phyloP scores from a whole-genome alignment of 495 filamentous ascomycete genomes.

The Filosporella fistucella region DNA sequence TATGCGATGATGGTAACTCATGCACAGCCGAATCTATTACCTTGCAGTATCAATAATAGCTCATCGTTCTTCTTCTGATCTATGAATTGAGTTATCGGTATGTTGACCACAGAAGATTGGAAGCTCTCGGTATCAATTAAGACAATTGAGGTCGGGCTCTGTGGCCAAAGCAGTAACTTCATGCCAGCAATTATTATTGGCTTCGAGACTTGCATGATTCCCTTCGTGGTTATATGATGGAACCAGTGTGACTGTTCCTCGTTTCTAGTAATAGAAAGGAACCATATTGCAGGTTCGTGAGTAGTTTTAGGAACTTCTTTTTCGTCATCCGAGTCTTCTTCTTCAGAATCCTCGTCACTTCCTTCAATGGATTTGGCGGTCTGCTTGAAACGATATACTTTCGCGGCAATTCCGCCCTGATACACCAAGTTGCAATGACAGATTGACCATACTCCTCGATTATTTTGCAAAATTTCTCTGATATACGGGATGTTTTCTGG shows the following conservation, averaged over 20 bases:
- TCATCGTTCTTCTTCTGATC: not conserved
- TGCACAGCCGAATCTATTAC: no score
- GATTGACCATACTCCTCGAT: not conserved
- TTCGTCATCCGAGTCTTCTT: not conserved
- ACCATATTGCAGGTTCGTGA: slow-evolving; percentile 1
- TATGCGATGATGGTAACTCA: no score
- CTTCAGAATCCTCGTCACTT: slow-evolving; percentile 1
- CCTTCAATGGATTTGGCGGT: not conserved
- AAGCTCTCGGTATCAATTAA: slow-evolving; percentile 7
- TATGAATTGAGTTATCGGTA: not conserved
- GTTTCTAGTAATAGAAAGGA: not conserved
- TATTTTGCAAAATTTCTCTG: not conserved
- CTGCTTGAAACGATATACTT: not conserved
- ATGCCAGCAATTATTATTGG: not conserved
- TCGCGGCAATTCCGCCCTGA: not conserved
- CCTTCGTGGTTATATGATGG: not conserved
- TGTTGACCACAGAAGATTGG: no score
- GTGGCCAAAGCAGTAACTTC: slow-evolving; percentile 5
- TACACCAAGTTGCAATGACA: not conserved
- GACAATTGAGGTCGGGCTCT: not conserved
- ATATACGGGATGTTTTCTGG: no score
- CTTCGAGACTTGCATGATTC: not conserved
- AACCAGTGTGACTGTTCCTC: not conserved
- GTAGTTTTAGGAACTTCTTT: not conserved
- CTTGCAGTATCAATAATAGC: slow-evolving; percentile 1